Conservation (phyloP, 805 yeast genomes). For the Isabelozyma heimii region DNA sequence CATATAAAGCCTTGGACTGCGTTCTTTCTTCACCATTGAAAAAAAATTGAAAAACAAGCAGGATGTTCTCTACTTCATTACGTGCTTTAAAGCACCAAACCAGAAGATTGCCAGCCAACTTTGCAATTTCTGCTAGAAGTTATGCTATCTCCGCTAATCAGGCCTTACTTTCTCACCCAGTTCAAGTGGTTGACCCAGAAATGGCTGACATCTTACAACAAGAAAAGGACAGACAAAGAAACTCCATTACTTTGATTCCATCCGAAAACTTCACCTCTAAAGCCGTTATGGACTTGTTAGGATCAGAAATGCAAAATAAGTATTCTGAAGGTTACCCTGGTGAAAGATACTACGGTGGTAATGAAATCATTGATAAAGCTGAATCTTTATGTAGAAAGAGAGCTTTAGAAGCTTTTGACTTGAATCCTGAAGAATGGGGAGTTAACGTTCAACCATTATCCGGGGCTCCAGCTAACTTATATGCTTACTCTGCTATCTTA, state of each 20-base stretch:
- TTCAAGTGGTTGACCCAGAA: conserved; percentile 72
- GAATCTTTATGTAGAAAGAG: conserved; percentile 91
- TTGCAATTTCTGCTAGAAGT: conserved; percentile 14
- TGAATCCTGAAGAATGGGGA: conserved; percentile 88
- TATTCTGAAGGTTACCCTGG: conserved; percentile 99
- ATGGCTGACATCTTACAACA: conserved; percentile 68
- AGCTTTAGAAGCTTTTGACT: conserved; percentile 85
- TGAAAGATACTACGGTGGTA: conserved; percentile 98
- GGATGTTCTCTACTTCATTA: conserved; percentile 28
- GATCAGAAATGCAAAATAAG: conserved; percentile 97
- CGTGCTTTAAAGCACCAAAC: conserved; percentile 23
- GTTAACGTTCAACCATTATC: conserved; percentile 95
- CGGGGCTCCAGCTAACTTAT: conserved; percentile 97
- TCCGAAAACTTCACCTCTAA: conserved; percentile 96
- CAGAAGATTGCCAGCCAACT: conserved; percentile 8
- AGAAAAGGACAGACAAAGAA: conserved; percentile 89
- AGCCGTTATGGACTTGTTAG: conserved; percentile 93
- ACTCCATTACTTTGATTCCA: conserved; percentile 91
- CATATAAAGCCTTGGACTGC: not conserved
- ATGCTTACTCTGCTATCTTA: conserved; percentile 93
- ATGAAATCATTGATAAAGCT: conserved; percentile 92
- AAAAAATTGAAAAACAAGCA: not conserved
- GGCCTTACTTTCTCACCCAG: conserved; percentile 61
- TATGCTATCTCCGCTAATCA: conserved; percentile 67
- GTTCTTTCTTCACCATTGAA: not conserved